Percentiles rank a stretch among this genome's conserved stretches.
Evolutionary conservation across 345 rosid genomes (phyloP).

Genomic region (Orychophragmus violaceus): DNA sequence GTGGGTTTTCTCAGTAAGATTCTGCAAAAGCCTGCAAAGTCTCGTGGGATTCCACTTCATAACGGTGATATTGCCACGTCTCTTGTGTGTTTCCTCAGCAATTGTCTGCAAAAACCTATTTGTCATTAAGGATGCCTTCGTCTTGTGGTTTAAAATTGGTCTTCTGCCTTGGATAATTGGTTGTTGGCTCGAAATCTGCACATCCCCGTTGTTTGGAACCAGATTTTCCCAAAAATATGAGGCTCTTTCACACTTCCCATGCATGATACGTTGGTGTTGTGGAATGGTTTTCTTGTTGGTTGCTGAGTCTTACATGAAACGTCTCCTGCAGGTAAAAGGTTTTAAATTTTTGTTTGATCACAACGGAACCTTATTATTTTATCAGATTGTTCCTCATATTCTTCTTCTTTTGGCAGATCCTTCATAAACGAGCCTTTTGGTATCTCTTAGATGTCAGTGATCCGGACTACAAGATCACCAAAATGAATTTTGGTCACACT

Average conservation of each 20-base stretch:
- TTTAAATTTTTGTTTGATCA: background rate
- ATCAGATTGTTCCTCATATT: background rate
- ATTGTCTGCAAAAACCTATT: background rate
- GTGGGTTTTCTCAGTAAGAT: background rate
- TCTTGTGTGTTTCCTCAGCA: background rate
- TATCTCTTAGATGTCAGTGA: conserved; percentile 18
- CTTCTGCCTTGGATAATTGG: conserved; percentile 21
- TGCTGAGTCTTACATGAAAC: background rate
- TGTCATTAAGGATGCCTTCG: background rate
- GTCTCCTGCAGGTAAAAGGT: conserved; percentile 10
- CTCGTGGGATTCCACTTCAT: background rate
- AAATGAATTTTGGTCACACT: background rate
- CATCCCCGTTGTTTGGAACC: conserved; percentile 2
- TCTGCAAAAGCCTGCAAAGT: background rate
- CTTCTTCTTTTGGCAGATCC: background rate
- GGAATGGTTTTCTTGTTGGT: background rate
- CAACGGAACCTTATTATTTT: background rate
- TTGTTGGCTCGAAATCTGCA: conserved; percentile 10
- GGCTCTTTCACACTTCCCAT: background rate
- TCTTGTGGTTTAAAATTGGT: conserved; percentile 10
- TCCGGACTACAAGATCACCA: conserved; percentile 16
- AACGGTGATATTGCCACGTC: background rate
- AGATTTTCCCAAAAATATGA: background rate
- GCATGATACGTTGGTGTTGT: background rate
- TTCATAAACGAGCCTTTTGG: conserved; percentile 20